Evolutionary conservation across 1,284 basidiomycete species (phyloP).

Genomic region (Polyporus tsugae): DNA sequence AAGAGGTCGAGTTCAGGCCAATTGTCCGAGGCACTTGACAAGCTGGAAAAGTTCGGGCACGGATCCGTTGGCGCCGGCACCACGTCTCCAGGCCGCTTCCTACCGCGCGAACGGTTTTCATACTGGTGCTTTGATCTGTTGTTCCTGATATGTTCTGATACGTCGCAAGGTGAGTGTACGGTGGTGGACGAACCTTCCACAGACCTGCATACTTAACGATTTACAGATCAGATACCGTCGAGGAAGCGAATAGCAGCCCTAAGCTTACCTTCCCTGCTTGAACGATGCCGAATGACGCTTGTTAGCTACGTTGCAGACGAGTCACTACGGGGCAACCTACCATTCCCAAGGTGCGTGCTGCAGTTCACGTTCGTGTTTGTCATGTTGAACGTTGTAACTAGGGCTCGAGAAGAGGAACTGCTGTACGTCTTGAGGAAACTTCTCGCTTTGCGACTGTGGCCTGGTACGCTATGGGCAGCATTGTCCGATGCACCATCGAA

Average conservation of each 20-base stretch:
- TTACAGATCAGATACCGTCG: slow-evolving; percentile 63
- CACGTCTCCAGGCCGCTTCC: slow-evolving; percentile 62
- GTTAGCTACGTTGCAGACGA: slow-evolving; percentile 85
- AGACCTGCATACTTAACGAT: not conserved
- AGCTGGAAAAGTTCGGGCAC: slow-evolving; percentile 47
- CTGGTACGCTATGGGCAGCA: slow-evolving; percentile 79
- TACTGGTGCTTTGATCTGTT: slow-evolving; percentile 96
- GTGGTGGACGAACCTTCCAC: not conserved
- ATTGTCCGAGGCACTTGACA: slow-evolving; percentile 46
- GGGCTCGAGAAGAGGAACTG: slow-evolving; percentile 90
- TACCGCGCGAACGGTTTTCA: slow-evolving; percentile 85
- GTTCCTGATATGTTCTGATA: slow-evolving; percentile 79
- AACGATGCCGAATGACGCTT: slow-evolving; percentile 75
- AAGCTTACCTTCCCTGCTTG: slow-evolving; percentile 74
- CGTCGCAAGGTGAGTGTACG: slow-evolving; percentile 58
- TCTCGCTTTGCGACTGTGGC: slow-evolving; percentile 73
- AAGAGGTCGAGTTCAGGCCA: slow-evolving; percentile 3
- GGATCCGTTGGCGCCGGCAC: slow-evolving; percentile 59
- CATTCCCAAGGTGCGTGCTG: slow-evolving; percentile 78
- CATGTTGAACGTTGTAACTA: slow-evolving; percentile 41
- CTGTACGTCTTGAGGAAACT: slow-evolving; percentile 85
- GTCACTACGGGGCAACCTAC: slow-evolving; percentile 80
- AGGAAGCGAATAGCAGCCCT: slow-evolving; percentile 76
- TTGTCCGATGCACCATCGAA: slow-evolving; percentile 68
- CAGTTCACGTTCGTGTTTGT: not conserved